Percentiles rank a stretch among this genome's conserved stretches.
Conservation (phyloP, 2,329 filamentous ascomycete species). For the Acrodontium crateriforme region DNA sequence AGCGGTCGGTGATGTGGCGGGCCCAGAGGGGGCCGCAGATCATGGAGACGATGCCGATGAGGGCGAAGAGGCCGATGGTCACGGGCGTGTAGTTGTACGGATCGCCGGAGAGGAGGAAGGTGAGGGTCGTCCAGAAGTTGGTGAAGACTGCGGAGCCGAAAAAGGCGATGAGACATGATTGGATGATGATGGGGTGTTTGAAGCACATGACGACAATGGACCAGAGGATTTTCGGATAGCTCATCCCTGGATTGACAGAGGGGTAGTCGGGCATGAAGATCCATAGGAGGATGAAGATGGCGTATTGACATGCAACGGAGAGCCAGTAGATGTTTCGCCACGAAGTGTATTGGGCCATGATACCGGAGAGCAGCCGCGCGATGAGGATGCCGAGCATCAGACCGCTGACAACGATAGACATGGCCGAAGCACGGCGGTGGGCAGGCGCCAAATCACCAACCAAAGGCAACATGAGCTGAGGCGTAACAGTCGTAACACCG, state of each 20-base stretch:
- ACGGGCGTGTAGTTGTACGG: constrained; percentile 57
- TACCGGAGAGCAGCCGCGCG: constrained; percentile 61
- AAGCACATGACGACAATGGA: constrained; percentile 51
- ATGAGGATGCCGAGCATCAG: constrained; percentile 63
- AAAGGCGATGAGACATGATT: constrained; percentile 54
- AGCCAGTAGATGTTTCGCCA: constrained; percentile 76
- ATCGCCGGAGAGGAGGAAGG: constrained; percentile 57
- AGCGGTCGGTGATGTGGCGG: constrained; percentile 54
- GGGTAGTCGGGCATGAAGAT: constrained; percentile 72
- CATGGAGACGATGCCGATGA: constrained; percentile 62
- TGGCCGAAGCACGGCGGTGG: constrained; percentile 50
- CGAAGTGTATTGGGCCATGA: constrained; percentile 56
- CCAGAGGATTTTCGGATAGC: constrained; percentile 52
- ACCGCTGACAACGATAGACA: constrained; percentile 63
- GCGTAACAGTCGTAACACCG: constrained; percentile 68
- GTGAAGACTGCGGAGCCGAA: constrained; percentile 50
- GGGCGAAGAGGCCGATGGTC: constrained; percentile 61
- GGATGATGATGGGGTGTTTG: constrained; percentile 53
- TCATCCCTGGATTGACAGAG: constrained; percentile 50
- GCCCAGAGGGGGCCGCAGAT: constrained; percentile 55
- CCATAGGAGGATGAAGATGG: constrained; percentile 52
- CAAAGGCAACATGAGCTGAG: constrained; percentile 60
- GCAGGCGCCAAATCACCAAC: constrained; percentile 65
- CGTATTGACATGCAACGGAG: constrained; percentile 54
- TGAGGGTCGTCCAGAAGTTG: constrained; percentile 60